Base-by-base conservation (phyloP, 306 rosid species). In the Medicago arabica region DNA sequence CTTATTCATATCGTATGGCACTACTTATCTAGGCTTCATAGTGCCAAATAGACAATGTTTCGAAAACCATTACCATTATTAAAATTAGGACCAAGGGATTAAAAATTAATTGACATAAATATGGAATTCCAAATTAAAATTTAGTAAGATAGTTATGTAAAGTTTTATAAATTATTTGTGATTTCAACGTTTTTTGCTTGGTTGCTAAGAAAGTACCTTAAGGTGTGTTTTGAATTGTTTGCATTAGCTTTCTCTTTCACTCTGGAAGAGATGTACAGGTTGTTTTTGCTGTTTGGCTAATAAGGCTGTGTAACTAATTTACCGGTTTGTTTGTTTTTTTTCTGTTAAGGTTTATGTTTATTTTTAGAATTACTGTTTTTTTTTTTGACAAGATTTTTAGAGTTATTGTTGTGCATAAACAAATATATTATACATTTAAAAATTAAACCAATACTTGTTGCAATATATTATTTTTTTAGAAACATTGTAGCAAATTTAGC, bases 281-380 rank as follows among this genome's bases (percentile, higher is more conserved):
- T 87, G 75, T 82, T 23, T 75, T 64, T 79, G 64, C 67, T 84
- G 38, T 34, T 57, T 70, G 36, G 82, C 80, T 83, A 72, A 21
- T 50, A 58, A 44, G 70, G 62, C 69, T 50, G 16, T 50, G 21
- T 16, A 50, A 50, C 21, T 34, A 7, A 7, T n/a, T n/a, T 44
- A 18, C 51, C 23, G 80, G 31, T 28, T 28, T 25, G 28, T 31
- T 31, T 31, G 5, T 82, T 9, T 2, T 36, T 39, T 28, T 58
- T n/a, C 28, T 40, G 13, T 34, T 34, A 34, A 34, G 38, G 18
- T 59, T 75, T 74, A 73, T 76, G 69, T 23, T 50, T 63, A 21
- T 57, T 67, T 64, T 34, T 80, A 65, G 81, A 66, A 71, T 31
- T 66, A 5, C 25, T 39, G 63, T 47, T 80, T 28, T 28, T 28